These are phyloP conservation scores for Trifolium repens DNA, from an alignment of 306 rosid genomes.

Conservation along the genomic window DNA sequence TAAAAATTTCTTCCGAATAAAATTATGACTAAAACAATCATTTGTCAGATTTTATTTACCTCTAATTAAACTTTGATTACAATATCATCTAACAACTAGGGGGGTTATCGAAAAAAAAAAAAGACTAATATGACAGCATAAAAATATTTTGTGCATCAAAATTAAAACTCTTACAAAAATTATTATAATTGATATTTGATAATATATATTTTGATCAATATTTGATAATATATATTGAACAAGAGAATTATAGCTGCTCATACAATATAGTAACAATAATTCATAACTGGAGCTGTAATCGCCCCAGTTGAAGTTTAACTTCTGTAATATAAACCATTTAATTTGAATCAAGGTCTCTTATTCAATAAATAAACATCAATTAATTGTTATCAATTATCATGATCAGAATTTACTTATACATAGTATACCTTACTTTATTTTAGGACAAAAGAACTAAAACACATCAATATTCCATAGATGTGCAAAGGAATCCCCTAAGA, in stretches of 20 bases:
- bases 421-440: neutral
- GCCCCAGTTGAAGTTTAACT: neutral
- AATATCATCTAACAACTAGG: neutral
- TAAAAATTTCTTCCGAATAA: no score
- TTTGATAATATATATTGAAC: no score
- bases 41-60: no score
- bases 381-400: neutral
- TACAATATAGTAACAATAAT: no score
- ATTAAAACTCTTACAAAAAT: neutral
- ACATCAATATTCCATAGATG: neutral
- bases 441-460: neutral
- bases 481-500: constrained; percentile 8
- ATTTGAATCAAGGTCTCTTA: neutral
- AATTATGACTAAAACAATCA: no score
- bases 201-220: no score
- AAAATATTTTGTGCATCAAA: neutral
- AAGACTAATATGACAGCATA: no score
- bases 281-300: neutral
- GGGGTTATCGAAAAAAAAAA: no score
- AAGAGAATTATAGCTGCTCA: no score
- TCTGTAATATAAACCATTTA: neutral
- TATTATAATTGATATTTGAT: no score
- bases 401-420: constrained; percentile 7
- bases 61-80: no score
- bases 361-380: constrained; percentile 11